phyloP scores from a whole-genome alignment of 1,284 basidiomycete genomes.

The Apiotrichum siamense region DNA sequence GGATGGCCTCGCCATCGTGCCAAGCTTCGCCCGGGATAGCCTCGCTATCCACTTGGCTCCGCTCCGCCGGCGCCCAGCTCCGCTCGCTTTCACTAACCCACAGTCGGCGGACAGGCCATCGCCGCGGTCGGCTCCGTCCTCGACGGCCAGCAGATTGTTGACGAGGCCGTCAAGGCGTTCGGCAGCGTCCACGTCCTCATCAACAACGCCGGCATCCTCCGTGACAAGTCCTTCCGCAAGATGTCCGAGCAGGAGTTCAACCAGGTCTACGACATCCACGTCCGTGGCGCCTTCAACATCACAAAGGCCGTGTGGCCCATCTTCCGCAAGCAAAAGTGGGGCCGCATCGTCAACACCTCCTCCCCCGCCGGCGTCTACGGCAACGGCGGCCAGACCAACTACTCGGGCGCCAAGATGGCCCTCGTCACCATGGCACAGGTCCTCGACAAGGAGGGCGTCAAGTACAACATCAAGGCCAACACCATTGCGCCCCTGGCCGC shows the following conservation, averaged over 20 bases:
- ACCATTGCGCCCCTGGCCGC: slow-evolving; percentile 91
- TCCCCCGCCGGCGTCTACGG: slow-evolving; percentile 59
- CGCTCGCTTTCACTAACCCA: too few species aligned
- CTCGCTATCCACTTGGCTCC: too few species aligned
- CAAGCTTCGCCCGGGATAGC: too few species aligned
- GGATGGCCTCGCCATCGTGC: too few species aligned
- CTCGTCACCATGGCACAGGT: slow-evolving; percentile 87
- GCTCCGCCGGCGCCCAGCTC: too few species aligned
- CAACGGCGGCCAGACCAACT: slow-evolving; percentile 95
- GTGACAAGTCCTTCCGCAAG: slow-evolving; percentile 77
- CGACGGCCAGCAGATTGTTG: slow-evolving; percentile 79
- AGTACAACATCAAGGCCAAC: slow-evolving; percentile 86
- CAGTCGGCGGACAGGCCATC: slow-evolving; percentile 80
- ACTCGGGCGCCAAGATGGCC: slow-evolving; percentile 60
- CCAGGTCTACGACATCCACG: slow-evolving; percentile 80
- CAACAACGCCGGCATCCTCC: slow-evolving; percentile 95
- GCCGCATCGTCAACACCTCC: slow-evolving; percentile 82
- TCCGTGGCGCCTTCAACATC: slow-evolving; percentile 92
- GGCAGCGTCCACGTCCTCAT: slow-evolving; percentile 77
- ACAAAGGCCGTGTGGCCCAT: slow-evolving; percentile 94
- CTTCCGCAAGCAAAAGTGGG: slow-evolving; percentile 92
- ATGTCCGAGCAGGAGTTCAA: slow-evolving; percentile 85
- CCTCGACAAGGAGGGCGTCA: slow-evolving; percentile 80
- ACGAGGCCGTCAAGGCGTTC: slow-evolving; percentile 77
- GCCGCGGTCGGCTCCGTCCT: slow-evolving; percentile 82